Percentiles rank a stretch among this genome's conserved stretches.
Conservation (phyloP, 2,329 filamentous ascomycete species). For the Ascochyta viciae-villosae region DNA sequence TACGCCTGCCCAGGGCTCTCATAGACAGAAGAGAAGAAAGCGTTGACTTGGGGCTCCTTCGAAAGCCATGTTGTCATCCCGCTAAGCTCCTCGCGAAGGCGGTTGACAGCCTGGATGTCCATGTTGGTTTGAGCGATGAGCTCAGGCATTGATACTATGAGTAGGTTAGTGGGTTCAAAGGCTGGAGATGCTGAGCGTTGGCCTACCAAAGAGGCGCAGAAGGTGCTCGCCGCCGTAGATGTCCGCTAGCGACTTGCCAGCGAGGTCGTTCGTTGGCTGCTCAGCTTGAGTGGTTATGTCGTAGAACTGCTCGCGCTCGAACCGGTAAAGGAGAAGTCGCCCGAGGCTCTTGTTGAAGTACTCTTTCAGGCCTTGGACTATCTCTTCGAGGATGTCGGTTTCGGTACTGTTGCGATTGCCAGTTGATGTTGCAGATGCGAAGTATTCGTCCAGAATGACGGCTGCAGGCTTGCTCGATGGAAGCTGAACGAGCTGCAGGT, state of each 20-base stretch:
- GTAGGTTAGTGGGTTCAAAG: neutral
- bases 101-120: constrained; percentile 88
- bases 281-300: constrained; percentile 76
- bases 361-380: constrained; percentile 82
- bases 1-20: constrained; percentile 76
- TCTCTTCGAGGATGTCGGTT: constrained; percentile 87
- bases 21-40: constrained; percentile 80
- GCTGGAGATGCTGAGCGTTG: neutral
- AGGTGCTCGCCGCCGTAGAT: constrained; percentile 95
- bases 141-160: constrained; percentile 83
- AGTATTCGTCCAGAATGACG: constrained; percentile 81
- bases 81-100: constrained; percentile 85
- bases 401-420: constrained; percentile 68
- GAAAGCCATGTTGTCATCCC: constrained; percentile 88
- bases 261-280: constrained; percentile 64
- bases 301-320: constrained; percentile 88
- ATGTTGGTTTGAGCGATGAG: constrained; percentile 97
- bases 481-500: constrained; percentile 84
- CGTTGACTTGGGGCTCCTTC: constrained; percentile 68
- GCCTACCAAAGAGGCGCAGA: constrained; percentile 83
- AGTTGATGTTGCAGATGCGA: constrained; percentile 73
- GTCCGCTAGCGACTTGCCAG: constrained; percentile 76
- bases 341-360: constrained; percentile 94
- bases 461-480: constrained; percentile 79
- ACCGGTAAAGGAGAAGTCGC: constrained; percentile 89